phyloP scores from a whole-genome alignment of 1,139 yeast genomes.

The Pneumocystis wakefieldiae region DNA sequence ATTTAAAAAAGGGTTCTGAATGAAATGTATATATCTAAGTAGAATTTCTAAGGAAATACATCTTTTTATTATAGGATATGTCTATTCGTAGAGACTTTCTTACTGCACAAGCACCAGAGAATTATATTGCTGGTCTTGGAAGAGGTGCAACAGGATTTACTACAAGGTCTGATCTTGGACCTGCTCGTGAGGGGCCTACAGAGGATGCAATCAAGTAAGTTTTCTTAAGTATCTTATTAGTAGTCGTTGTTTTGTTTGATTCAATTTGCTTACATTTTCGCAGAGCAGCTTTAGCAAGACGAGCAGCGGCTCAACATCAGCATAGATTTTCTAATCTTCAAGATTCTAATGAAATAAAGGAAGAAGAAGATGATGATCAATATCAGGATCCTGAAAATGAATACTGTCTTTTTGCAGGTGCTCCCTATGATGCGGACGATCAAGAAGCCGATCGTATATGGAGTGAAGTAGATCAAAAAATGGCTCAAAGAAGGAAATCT shows the following conservation, averaged over 20 bases:
- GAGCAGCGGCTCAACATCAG: slow-evolving; percentile 23
- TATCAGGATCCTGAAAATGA: slow-evolving; percentile 30
- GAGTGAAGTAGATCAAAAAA: slow-evolving; percentile 44
- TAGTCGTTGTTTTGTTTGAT: not conserved
- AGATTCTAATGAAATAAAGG: slow-evolving; percentile 23
- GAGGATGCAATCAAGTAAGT: slow-evolving; percentile 26
- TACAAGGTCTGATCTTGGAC: slow-evolving; percentile 64
- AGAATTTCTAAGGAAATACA: not conserved
- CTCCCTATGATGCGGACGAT: slow-evolving; percentile 35
- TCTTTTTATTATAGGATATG: not conserved
- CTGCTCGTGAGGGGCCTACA: slow-evolving; percentile 29
- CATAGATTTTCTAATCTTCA: not conserved
- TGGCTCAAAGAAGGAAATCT: slow-evolving; percentile 30
- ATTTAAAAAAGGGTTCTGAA: not conserved
- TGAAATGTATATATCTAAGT: not conserved
- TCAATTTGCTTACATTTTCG: not conserved
- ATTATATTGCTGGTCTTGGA: slow-evolving; percentile 84
- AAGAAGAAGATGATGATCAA: slow-evolving; percentile 21
- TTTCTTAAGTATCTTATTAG: not conserved
- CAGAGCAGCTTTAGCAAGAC: slow-evolving; percentile 21
- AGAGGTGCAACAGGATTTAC: slow-evolving; percentile 92
- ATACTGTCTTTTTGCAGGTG: slow-evolving; percentile 23
- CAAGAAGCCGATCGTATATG: slow-evolving; percentile 68
- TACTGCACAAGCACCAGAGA: slow-evolving; percentile 20
- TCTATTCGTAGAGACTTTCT: not conserved